phyloP scores from a whole-genome alignment of 2,329 filamentous ascomycete species.

The Phaeoacremonium minimum region DNA sequence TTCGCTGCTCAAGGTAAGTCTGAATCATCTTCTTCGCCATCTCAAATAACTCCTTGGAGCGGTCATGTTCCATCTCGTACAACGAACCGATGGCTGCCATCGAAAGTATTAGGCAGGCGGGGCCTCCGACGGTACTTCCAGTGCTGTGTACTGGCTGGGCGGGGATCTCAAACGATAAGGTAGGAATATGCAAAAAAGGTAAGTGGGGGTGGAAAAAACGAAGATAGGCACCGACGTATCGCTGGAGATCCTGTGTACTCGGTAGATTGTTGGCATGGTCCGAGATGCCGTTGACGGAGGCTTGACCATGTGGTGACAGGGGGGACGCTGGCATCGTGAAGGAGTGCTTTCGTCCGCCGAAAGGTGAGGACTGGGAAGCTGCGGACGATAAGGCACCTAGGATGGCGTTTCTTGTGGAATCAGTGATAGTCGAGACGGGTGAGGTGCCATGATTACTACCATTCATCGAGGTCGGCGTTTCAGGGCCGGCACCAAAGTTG shows the following conservation, averaged over 20 bases:
- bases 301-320: slow-evolving; percentile 46
- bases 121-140: slow-evolving; percentile 64
- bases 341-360: slow-evolving; percentile 61
- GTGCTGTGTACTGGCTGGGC: slow-evolving; percentile 61
- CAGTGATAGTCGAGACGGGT: slow-evolving; percentile 61
- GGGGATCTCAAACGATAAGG: slow-evolving; percentile 82
- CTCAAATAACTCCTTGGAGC: slow-evolving; percentile 84
- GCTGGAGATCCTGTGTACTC: slow-evolving; percentile 79
- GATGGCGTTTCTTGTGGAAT: slow-evolving; percentile 58
- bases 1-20: slow-evolving; percentile 84
- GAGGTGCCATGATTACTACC: slow-evolving; percentile 56
- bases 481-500: slow-evolving; percentile 61
- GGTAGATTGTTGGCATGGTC: slow-evolving; percentile 61
- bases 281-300: slow-evolving; percentile 41
- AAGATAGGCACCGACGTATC: slow-evolving; percentile 86
- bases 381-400: slow-evolving; percentile 48
- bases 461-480: slow-evolving; percentile 69
- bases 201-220: slow-evolving; percentile 90
- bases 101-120: slow-evolving; percentile 79
- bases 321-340: slow-evolving; percentile 52
- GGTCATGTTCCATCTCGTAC: slow-evolving; percentile 77
- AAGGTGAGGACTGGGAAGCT: slow-evolving; percentile 45
- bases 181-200: slow-evolving; percentile 90
- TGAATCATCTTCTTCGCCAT: slow-evolving; percentile 95
- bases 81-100: slow-evolving; percentile 74